Base-by-base conservation (phyloP, 2,329 filamentous ascomycete genomes). In the Aspergillus latus region DNA sequence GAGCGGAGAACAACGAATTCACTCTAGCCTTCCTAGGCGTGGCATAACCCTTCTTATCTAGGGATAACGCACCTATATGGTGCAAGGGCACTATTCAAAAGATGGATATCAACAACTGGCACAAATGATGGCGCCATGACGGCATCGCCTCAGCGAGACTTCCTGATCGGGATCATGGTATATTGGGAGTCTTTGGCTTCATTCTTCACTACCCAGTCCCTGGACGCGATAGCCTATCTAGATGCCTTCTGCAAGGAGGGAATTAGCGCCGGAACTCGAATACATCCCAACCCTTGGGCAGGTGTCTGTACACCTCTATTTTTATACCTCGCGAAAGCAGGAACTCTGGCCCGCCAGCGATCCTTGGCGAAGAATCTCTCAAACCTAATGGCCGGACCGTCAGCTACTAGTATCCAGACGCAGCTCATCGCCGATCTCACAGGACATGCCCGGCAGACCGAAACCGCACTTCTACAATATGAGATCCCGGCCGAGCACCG, bases 221-320 rank as follows among this genome's bases (percentile, higher is more conserved):
- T 47, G 0, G 45, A 47, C n/a, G n/a, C 8, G 15, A 32, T 34
- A 3, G 13, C 5, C n/a, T 47, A 47, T 16, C 28, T 47, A 16
- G 15, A 47, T 16, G 2, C 10, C 8, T 34, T 26, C 16, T n/a
- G n/a, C 4, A 2, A 47, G 2, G 2, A 32, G 9, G 3, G 4
- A 1, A 2, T 3, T 4, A 9, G 8, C 7, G 16, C 6, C 10
- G 13, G 5, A 13, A 9, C 6, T 3, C 13, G 3, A 21, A 9
- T 15, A 0, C 29, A 34, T 5, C 45, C 29, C 11, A 47, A 26
- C 15, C 29, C 45, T 0, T 36, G 45, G 45, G 34, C 45, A 1
- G 45, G 45, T 2, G 34, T 58, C 5, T 51, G 56, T n/a, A 58
- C 46, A 1, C 51, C 51, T 15, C 16, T 58, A 7, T 58, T 58